Base-by-base conservation (phyloP, 768 basidiomycete genomes). In the Pleurotus tuber-regium region DNA sequence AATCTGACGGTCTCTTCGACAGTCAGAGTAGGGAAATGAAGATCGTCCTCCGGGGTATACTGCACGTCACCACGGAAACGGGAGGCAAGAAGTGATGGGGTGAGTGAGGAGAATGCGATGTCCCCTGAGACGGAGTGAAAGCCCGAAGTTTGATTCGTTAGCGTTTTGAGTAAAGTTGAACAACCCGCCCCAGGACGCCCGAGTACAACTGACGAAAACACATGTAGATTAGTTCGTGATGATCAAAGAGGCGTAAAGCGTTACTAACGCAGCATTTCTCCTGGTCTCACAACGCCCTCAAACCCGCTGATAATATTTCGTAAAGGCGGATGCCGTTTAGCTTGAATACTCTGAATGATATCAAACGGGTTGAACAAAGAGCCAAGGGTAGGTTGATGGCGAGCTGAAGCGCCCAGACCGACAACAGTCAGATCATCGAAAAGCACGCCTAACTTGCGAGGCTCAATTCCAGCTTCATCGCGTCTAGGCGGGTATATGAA, bases 121-220 rank as follows among this genome's bases (percentile, higher is more conserved):
- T 85, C 73, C 19, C 92, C 92, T 25, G 81, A 66, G 18, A 94
- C 78, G 2, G 70, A 61, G 52, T 89, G 75, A 59, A 77, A 94
- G 51, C 86, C 85, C 2, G 73, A 69, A 0, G 84, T 79, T 56
- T 84, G 82, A 61, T 94, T 93, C 11, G 92, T 78, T 42, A 96
- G 77, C 0, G 79, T 77, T 66, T 92, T 92, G 49, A 97, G 78
- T 43, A 97, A 74, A 0, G 93, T 92, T 19, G 79, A 84, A 64
- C 92, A 94, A 1, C 93, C 92, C 0, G 89, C 83, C 10, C 88
- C 88, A 0, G 92, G 92, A 28, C 90, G 78, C 19, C 92, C 92
- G 21, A 94, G 78, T 10, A 93, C 91, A 12, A 94, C 87, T 88
- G 52, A 16, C n/a, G n/a, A n/a, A n/a, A n/a, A n/a, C n/a, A n/a